Conservation (phyloP, 108 stramenopile species). For the Nitzschia inconspicua region DNA sequence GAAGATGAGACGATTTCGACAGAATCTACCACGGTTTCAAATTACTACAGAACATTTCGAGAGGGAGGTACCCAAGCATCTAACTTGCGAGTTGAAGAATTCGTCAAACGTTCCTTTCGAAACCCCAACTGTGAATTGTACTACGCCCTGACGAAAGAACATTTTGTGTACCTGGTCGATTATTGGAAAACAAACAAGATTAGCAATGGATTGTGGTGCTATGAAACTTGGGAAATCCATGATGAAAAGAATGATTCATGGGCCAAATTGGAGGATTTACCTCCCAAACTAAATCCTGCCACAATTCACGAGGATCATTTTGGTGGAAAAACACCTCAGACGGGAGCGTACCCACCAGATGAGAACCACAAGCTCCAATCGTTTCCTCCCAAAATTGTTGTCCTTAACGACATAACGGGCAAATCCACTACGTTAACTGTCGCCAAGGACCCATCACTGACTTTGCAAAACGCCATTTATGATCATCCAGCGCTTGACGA, state of each 20-base stretch:
- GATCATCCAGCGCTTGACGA: constrained; percentile 6
- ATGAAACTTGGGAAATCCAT: constrained; percentile 28
- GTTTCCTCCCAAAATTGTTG: constrained; percentile 18
- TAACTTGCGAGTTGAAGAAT: constrained; percentile 32
- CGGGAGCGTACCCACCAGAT: constrained; percentile 27
- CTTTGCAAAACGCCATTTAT: constrained; percentile 16
- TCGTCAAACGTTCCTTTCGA: constrained; percentile 30
- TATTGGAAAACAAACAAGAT: constrained; percentile 31
- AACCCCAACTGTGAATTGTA: constrained; percentile 33
- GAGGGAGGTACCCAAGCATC: constrained; percentile 27
- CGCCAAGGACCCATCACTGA: not conserved
- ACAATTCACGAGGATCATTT: constrained; percentile 14
- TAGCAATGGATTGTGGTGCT: constrained; percentile 25
- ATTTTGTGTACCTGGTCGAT: constrained; percentile 21
- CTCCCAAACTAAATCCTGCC: constrained; percentile 17
- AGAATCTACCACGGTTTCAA: not conserved
- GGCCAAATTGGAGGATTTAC: constrained; percentile 27
- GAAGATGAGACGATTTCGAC: constrained; percentile 13
- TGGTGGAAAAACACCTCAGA: constrained; percentile 26
- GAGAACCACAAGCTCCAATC: constrained; percentile 20
- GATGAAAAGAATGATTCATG: constrained; percentile 23
- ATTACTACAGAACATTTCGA: constrained; percentile 15
- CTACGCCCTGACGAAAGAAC: constrained; percentile 33
- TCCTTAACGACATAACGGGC: constrained; percentile 8
- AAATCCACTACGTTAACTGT: constrained; percentile 12